Evolutionary conservation across 225 moss, liverwort and hornwort genomes (phyloP).

Genomic region (Polytrichum formosum): DNA sequence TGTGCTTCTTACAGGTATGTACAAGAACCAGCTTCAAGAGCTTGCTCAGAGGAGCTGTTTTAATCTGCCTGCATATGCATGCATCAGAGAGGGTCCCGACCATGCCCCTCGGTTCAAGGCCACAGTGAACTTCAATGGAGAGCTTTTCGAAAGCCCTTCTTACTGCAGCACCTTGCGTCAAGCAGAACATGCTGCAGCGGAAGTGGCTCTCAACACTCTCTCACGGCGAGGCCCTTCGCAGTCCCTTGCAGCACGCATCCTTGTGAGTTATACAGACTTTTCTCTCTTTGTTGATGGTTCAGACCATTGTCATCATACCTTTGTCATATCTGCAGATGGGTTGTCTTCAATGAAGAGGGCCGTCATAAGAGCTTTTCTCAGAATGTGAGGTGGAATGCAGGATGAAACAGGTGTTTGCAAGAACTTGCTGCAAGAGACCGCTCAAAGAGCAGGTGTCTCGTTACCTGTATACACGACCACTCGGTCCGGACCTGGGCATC

Average conservation of each 20-base stretch:
- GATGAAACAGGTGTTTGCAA: slow-evolving; percentile 99
- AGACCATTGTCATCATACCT: neutral
- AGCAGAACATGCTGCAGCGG: slow-evolving; percentile 98
- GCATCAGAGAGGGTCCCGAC: slow-evolving; percentile 99
- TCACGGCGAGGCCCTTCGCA: slow-evolving; percentile 95
- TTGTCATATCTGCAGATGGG: too few relatives aligned
- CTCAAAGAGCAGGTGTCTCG: slow-evolving; percentile 94
- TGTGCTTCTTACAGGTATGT: slow-evolving; percentile 78
- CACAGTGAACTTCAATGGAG: slow-evolving; percentile 99
- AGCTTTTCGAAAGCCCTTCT: slow-evolving; percentile 99
- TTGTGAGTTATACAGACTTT: slow-evolving; percentile 48
- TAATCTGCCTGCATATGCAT: slow-evolving; percentile 99
- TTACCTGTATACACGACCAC: slow-evolving; percentile 85
- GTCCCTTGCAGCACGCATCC: slow-evolving; percentile 88
- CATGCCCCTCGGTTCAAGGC: slow-evolving; percentile 99
- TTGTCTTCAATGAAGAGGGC: neutral
- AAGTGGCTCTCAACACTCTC: slow-evolving; percentile 94
- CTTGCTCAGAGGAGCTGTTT: slow-evolving; percentile 99
- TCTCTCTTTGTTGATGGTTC: neutral
- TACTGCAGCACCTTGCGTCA: slow-evolving; percentile 99
- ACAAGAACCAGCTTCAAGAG: slow-evolving; percentile 99
- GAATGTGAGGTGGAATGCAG: slow-evolving; percentile 37
- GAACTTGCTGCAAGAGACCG: slow-evolving; percentile 95
- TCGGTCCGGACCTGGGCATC: slow-evolving; percentile 96
- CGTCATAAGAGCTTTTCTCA: neutral